Evolutionary conservation across 2,329 filamentous ascomycete genomes (phyloP).

Genomic region (Fusarium tuaranense): DNA sequence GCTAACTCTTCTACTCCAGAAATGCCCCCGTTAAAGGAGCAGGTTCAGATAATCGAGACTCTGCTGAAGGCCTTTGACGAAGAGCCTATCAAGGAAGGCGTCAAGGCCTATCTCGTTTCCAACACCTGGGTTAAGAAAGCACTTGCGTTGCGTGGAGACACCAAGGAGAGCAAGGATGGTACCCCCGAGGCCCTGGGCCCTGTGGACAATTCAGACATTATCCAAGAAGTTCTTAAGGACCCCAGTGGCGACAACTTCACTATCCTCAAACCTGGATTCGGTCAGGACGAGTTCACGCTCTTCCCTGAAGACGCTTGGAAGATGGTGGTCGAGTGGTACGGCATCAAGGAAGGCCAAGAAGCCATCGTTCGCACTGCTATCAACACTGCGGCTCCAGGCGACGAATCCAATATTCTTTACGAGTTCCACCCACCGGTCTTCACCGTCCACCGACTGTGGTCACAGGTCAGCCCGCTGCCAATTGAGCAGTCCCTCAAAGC

Average conservation of each 20-base stretch:
- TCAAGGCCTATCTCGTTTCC: slow-evolving; percentile 83
- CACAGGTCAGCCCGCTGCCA: slow-evolving; percentile 66
- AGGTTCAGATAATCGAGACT: slow-evolving; percentile 78
- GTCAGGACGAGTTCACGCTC: slow-evolving; percentile 79
- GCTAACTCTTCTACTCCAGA: slow-evolving; percentile 38
- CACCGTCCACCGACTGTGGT: slow-evolving; percentile 83
- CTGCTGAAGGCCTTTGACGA: slow-evolving; percentile 67
- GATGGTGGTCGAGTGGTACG: slow-evolving; percentile 85
- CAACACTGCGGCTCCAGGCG: slow-evolving; percentile 74
- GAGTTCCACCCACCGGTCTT: slow-evolving; percentile 89
- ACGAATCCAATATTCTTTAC: slow-evolving; percentile 76
- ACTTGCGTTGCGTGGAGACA: slow-evolving; percentile 71
- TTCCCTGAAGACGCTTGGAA: slow-evolving; percentile 87
- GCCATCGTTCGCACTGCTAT: slow-evolving; percentile 82
- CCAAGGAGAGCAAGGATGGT: slow-evolving; percentile 68
- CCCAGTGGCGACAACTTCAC: slow-evolving; percentile 70
- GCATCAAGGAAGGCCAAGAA: slow-evolving; percentile 74
- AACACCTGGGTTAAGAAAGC: slow-evolving; percentile 82
- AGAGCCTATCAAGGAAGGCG: slow-evolving; percentile 72
- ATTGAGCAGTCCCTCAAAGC: slow-evolving; percentile 71
- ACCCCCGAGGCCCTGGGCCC: slow-evolving; percentile 75
- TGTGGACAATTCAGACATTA: slow-evolving; percentile 88
- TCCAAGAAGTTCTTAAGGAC: slow-evolving; percentile 69
- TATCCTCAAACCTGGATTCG: slow-evolving; percentile 76
- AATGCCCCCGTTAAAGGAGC: slow-evolving; percentile 61